Evolutionary conservation across 2,329 filamentous ascomycete genomes (phyloP).

Genomic region (Aspergillus sp.): DNA sequence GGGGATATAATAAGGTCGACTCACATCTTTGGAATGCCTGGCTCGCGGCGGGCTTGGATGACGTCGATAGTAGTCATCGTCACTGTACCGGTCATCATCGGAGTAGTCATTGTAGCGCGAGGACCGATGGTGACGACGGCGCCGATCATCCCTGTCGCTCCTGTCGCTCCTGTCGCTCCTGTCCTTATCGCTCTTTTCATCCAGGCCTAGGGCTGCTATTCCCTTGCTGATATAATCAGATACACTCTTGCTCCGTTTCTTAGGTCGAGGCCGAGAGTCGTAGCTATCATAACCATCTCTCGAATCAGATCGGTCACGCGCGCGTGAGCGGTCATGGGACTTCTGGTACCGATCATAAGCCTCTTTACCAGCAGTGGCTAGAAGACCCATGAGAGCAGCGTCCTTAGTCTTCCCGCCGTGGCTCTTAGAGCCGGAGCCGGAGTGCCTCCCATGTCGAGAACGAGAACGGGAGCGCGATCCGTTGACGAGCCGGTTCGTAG

Average conservation of each 20-base stretch:
- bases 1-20: slow-evolving; percentile 34
- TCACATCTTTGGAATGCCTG: slow-evolving; percentile 46
- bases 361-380: slow-evolving; percentile 51
- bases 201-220: slow-evolving; percentile 46
- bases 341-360: slow-evolving; percentile 45
- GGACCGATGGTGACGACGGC: slow-evolving; percentile 29
- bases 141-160: slow-evolving; percentile 30
- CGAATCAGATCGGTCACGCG: slow-evolving; percentile 45
- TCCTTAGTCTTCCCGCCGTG: slow-evolving; percentile 38
- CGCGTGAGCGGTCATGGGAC: slow-evolving; percentile 35
- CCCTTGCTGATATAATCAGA: slow-evolving; percentile 46
- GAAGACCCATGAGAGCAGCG: slow-evolving; percentile 43
- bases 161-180: slow-evolving; percentile 26
- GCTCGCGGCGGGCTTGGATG: slow-evolving; percentile 27
- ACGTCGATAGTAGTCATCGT: slow-evolving; percentile 31
- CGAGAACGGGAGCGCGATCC: slow-evolving; percentile 73
- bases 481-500: slow-evolving; percentile 82
- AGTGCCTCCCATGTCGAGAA: slow-evolving; percentile 52
- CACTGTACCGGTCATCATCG: slow-evolving; percentile 42
- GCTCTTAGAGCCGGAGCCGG: slow-evolving; percentile 44
- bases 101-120: slow-evolving; percentile 36
- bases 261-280: slow-evolving; percentile 42
- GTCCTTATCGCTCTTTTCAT: slow-evolving; percentile 24
- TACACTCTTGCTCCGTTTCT: slow-evolving; percentile 47
- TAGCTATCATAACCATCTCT: slow-evolving; percentile 53